Evolutionary conservation across 108 stramenopile species (phyloP).

Genomic region (Pseudonitzschia multiseries): DNA sequence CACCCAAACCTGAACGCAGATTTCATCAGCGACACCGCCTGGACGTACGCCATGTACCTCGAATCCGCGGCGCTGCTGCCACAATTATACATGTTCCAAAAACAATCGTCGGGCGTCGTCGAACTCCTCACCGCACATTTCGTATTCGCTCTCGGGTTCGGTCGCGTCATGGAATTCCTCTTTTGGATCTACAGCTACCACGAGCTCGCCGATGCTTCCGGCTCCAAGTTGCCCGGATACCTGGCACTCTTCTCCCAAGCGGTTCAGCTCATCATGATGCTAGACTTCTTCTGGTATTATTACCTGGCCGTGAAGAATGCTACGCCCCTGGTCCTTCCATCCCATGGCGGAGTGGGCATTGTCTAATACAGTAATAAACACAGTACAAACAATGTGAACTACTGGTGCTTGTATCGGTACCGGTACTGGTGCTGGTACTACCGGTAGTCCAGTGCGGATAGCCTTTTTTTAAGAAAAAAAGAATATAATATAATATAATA

Average conservation of each 20-base stretch:
- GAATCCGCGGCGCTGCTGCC: conserved; percentile 95
- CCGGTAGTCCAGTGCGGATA: not conserved
- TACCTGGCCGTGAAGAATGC: conserved; percentile 88
- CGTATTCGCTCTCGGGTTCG: conserved; percentile 91
- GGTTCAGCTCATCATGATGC: conserved; percentile 94
- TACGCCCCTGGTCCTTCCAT: conserved; percentile 85
- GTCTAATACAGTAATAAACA: conserved; percentile 45
- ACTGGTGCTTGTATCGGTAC: no score
- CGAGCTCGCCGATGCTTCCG: conserved; percentile 89
- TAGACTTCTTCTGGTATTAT: conserved; percentile 99
- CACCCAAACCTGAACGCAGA: conserved; percentile 95
- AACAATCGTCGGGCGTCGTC: conserved; percentile 77
- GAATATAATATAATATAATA: no score
- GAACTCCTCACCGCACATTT: conserved; percentile 91
- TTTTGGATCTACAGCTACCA: conserved; percentile 98
- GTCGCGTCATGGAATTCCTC: conserved; percentile 92
- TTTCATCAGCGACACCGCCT: conserved; percentile 94
- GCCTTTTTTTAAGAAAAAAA: not conserved
- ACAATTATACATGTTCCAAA: conserved; percentile 99
- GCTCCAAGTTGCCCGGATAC: conserved; percentile 91
- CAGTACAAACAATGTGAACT: not conserved
- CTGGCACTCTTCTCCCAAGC: conserved; percentile 95
- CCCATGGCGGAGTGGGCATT: conserved; percentile 77
- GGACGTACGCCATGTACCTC: conserved; percentile 98
- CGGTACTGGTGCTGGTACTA: no score